Conservation (phyloP, 176 grass and related monocot genomes). For the Puccinellia tenuiflora region DNA sequence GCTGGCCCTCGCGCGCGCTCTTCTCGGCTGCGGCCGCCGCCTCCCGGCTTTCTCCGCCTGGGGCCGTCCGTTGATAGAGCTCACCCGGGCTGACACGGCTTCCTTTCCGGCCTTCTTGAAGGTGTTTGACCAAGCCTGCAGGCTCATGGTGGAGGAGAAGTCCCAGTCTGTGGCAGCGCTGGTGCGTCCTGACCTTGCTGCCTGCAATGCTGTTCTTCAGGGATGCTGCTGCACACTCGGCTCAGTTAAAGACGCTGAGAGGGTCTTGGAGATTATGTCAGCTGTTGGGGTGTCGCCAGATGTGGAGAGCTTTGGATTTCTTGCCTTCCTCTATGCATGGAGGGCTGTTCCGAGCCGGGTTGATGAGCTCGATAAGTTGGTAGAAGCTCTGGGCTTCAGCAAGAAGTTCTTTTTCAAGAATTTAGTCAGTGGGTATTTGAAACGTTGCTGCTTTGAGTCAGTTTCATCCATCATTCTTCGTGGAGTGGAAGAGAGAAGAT, state of each 20-base stretch:
- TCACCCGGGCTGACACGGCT: conserved; percentile 32
- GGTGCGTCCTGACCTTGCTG: conserved; percentile 59
- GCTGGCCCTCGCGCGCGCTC: conserved; percentile 50
- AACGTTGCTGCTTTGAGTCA: conserved; percentile 44
- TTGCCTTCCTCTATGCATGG: conserved; percentile 88
- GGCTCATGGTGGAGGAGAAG: conserved; percentile 41
- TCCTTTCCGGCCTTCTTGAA: conserved; percentile 56
- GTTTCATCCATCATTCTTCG: conserved; percentile 59
- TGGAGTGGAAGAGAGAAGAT: conserved; percentile 44
- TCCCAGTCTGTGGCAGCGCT: conserved; percentile 25
- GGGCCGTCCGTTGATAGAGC: conserved; percentile 44
- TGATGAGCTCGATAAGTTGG: conserved; percentile 78
- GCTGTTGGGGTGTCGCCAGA: conserved; percentile 62
- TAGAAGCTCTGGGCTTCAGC: conserved; percentile 57
- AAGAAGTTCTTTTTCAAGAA: conserved; percentile 77
- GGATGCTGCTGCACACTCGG: conserved; percentile 69
- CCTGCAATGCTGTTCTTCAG: conserved; percentile 71
- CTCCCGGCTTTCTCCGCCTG: conserved; percentile 64
- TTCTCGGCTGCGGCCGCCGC: conserved; percentile 50
- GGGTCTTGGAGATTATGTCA: conserved; percentile 72
- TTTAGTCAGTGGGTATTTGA: conserved; percentile 70
- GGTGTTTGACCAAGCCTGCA: conserved; percentile 71
- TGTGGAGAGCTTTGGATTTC: conserved; percentile 62
- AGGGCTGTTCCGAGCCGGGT: conserved; percentile 45
- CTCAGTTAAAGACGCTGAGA: conserved; percentile 62